Conservation (phyloP, 2,329 filamentous ascomycete genomes). For the Ophiostoma montium region DNA sequence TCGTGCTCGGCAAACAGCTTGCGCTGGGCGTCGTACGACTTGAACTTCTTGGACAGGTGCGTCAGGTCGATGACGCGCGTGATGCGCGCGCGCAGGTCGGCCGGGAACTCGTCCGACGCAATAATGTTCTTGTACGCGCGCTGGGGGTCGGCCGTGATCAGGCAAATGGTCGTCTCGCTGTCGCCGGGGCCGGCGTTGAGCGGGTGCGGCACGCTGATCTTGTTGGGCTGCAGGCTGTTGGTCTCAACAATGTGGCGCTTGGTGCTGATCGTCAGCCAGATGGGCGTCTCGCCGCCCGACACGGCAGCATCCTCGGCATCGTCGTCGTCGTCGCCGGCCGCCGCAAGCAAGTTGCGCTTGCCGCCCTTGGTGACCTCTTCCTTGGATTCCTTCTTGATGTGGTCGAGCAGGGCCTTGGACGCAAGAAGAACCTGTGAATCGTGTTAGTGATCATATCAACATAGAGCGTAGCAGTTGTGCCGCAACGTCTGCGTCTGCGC, state of each 20-base stretch:
- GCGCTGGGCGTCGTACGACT: slow-evolving; percentile 73
- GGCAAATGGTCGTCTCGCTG: slow-evolving; percentile 58
- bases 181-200: slow-evolving; percentile 33
- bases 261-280: slow-evolving; percentile 50
- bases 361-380: slow-evolving; percentile 28
- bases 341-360: slow-evolving; percentile 43
- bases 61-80: slow-evolving; percentile 65
- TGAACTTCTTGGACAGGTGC: slow-evolving; percentile 73
- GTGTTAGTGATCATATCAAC: neutral
- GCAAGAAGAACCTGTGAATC: slow-evolving; percentile 41
- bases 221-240: slow-evolving; percentile 67
- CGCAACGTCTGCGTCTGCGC: no score
- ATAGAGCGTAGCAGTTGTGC: no score
- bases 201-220: slow-evolving; percentile 65
- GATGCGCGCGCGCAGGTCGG: slow-evolving; percentile 50
- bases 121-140: slow-evolving; percentile 83
- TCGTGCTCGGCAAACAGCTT: slow-evolving; percentile 80
- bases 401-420: slow-evolving; percentile 45
- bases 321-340: slow-evolving; percentile 25
- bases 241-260: slow-evolving; percentile 58
- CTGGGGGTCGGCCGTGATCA: slow-evolving; percentile 65
- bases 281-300: slow-evolving; percentile 33
- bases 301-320: slow-evolving; percentile 17
- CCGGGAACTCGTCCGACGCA: slow-evolving; percentile 56
- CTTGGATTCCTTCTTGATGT: slow-evolving; percentile 44